Conservation (phyloP, 495 filamentous ascomycete genomes). For the Xylaria telfairii region DNA sequence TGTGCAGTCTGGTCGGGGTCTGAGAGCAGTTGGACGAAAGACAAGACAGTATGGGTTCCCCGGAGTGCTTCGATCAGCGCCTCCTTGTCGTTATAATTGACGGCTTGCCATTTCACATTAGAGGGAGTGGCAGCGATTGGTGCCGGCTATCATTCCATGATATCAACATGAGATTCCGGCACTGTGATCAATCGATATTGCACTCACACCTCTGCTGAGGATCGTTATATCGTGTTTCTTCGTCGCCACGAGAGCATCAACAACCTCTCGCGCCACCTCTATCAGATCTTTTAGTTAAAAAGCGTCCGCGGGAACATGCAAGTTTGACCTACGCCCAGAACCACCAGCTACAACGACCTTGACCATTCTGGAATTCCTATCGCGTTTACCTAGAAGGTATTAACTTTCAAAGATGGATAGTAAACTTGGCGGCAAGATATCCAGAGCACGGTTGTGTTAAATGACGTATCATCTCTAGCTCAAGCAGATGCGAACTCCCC, state of each 20-base stretch:
- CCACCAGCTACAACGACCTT: slow-evolving; percentile 63
- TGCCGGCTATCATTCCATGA: slow-evolving; percentile 28
- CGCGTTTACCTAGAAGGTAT: background rate
- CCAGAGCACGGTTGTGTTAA: background rate
- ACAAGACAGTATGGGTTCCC: slow-evolving; percentile 62
- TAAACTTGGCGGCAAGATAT: background rate
- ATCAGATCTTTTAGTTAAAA: slow-evolving; percentile 17
- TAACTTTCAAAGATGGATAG: background rate
- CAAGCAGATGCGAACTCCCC: background rate
- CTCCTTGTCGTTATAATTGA: slow-evolving; percentile 51
- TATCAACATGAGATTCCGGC: slow-evolving; percentile 2
- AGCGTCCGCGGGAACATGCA: background rate
- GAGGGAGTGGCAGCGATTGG: slow-evolving; percentile 11
- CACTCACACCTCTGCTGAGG: slow-evolving; percentile 52
- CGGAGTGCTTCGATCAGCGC: slow-evolving; percentile 46
- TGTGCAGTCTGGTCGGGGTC: slow-evolving; percentile 47
- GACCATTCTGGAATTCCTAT: slow-evolving; percentile 48
- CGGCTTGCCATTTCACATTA: slow-evolving; percentile 45
- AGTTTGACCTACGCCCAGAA: slow-evolving; percentile 51
- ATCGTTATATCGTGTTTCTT: slow-evolving; percentile 60
- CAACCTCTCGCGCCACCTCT: slow-evolving; percentile 62
- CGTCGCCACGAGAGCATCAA: slow-evolving; percentile 57
- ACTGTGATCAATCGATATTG: background rate
- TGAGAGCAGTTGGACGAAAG: slow-evolving; percentile 51
- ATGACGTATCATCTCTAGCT: too few relatives aligned